These are phyloP conservation scores for Phyllostachys edulis DNA, from an alignment of 176 grass and related monocot species.

Conservation along the genomic window DNA sequence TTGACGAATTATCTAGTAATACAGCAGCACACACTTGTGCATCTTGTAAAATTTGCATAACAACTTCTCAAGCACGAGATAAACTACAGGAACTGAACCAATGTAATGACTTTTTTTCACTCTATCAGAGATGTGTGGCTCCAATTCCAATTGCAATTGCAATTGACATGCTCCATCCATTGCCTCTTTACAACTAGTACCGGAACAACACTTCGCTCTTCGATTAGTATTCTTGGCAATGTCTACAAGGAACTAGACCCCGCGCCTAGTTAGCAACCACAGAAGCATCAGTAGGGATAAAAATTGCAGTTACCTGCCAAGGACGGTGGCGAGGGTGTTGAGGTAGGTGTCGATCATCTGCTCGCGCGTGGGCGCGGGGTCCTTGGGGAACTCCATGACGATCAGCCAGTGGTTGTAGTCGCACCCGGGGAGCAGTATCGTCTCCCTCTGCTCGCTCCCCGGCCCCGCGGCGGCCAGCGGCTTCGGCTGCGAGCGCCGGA, in stretches of 20 bases:
- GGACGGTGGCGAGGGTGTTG: conserved; percentile 84
- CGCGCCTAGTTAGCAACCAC: not conserved
- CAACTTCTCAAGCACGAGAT: not conserved
- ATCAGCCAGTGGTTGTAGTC: conserved; percentile 99
- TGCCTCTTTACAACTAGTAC: not conserved
- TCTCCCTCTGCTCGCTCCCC: conserved; percentile 62
- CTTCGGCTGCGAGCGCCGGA: not conserved
- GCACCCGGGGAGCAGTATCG: conserved; percentile 90
- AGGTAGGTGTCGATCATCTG: conserved; percentile 99
- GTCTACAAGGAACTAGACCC: not conserved
- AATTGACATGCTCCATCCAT: not conserved
- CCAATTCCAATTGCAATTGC: not conserved
- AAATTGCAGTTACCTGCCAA: conserved; percentile 58
- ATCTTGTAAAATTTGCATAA: not conserved
- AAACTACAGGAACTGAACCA: not conserved
- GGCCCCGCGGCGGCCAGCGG: not conserved
- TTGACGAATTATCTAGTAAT: not conserved
- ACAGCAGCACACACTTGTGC: not conserved
- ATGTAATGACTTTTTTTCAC: not conserved
- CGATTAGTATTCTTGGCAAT: not conserved
- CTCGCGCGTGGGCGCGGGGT: conserved; percentile 90
- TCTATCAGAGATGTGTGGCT: not conserved
- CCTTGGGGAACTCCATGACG: conserved; percentile 99
- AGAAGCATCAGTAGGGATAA: not conserved
- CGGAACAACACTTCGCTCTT: not conserved